phyloP scores from a whole-genome alignment of 2,329 filamentous ascomycete species.

The Dendrostoma leiphaemia region DNA sequence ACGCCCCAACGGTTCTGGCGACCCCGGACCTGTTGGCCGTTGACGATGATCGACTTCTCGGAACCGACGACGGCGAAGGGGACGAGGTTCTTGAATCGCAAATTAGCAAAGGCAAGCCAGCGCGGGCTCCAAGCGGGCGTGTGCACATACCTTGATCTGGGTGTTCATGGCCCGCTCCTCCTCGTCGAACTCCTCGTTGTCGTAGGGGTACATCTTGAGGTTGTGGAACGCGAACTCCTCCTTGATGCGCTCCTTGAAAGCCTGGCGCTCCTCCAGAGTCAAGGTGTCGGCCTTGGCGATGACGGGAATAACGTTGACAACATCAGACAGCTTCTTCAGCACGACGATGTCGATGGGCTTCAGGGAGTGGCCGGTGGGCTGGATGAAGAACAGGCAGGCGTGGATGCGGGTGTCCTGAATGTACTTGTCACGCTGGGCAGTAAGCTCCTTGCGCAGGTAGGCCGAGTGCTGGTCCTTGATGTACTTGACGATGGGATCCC shows the following conservation, averaged over 20 bases:
- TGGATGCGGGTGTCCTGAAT: slow-evolving; percentile 99
- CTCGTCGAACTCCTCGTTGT: slow-evolving; percentile 97
- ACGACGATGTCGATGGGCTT: slow-evolving; percentile 99
- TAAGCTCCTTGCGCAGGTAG: slow-evolving; percentile 98
- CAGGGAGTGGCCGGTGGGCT: slow-evolving; percentile 94
- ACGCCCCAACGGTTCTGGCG: slow-evolving; percentile 99
- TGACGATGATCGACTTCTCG: slow-evolving; percentile 96
- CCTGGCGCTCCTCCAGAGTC: slow-evolving; percentile 90
- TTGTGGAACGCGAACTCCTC: slow-evolving; percentile 99
- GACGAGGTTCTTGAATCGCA: slow-evolving; percentile 69
- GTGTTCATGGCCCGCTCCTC: slow-evolving; percentile 92
- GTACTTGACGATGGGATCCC: slow-evolving; percentile 99
- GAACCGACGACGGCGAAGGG: slow-evolving; percentile 98
- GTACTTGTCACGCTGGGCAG: slow-evolving; percentile 97
- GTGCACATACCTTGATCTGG: slow-evolving; percentile 80
- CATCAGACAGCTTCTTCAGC: slow-evolving; percentile 98
- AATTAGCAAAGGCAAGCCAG: slow-evolving; percentile 32
- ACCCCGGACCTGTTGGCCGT: slow-evolving; percentile 94
- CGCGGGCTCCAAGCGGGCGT: background rate
- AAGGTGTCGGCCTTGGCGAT: slow-evolving; percentile 98
- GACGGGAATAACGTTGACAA: slow-evolving; percentile 97
- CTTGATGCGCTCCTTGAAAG: slow-evolving; percentile 99
- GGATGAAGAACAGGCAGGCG: slow-evolving; percentile 99
- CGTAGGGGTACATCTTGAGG: slow-evolving; percentile 99
- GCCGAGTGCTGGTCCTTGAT: slow-evolving; percentile 99